Evolutionary conservation across 345 rosid genomes (phyloP), one percentile per base, ranked within the genome.

Genomic region (Euphorbia lathyris): DNA sequence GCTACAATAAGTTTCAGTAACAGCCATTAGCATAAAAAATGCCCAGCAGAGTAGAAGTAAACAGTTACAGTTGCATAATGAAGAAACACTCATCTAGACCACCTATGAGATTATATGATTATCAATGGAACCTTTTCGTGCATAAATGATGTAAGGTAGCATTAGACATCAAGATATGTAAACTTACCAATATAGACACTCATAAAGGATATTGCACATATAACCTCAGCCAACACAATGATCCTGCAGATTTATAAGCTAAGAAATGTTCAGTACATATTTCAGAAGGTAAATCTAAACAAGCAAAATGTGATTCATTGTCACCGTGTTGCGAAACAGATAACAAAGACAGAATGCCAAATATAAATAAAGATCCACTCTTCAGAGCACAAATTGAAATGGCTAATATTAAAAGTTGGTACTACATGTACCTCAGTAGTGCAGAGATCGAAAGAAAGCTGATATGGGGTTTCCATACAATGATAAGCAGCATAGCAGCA

Each of bases 401-500:
- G 50, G 20, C 20, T 20, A 48, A 43, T 4, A 38, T 27, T 40
- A 58, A 47, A 26, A 42, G 50, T n/a, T 16, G 29, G 65, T 27
- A 59, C 45, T 52, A 25, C 58, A 40, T 60, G 27, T 83, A 93
- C 98, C 98, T 86, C 73, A 89, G 84, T 25, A 91, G 70, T 22
- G 87, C 36, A 59, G 90, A 64, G 72, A 85, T 79, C 13, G 98
- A 81, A 78, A 91, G 93, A 83, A 91, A 56, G 74, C 71, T 69
- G 79, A 93, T 78, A 23, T 83, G 73, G 20, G 92, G 87, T 34
- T 73, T 72, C 98, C 98, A 93, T 70, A 88, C 91, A 80, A 91
- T 77, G 77, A 88, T 86, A 72, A 91, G 96, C 50, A 93, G 85
- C 96, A 91, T 89, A 11, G 86, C 92, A 78, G 96, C 96, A 38